Conservation (phyloP, 345 rosid genomes). For the Capsella bursapastoris region DNA sequence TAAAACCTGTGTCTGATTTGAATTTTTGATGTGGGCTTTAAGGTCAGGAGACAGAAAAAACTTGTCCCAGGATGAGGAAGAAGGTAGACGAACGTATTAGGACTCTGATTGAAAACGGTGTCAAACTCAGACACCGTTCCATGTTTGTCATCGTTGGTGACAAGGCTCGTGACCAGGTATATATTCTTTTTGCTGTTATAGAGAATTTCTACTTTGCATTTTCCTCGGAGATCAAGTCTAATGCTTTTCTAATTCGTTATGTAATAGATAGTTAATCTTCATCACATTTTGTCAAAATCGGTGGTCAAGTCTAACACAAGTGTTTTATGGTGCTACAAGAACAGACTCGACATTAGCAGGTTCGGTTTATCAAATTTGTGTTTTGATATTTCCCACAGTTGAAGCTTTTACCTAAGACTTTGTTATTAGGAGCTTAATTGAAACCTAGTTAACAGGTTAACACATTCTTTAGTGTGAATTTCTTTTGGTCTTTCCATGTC, state of each 20-base stretch:
- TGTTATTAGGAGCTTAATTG: background rate
- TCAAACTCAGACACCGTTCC: slow-evolving; percentile 85
- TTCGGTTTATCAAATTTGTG: slow-evolving; percentile 36
- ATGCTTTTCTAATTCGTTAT: background rate
- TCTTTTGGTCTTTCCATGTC: slow-evolving; percentile 5
- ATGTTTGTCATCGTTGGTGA: slow-evolving; percentile 89
- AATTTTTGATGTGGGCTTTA: slow-evolving; percentile 4
- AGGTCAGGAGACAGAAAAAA: slow-evolving; percentile 15
- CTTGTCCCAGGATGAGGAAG: slow-evolving; percentile 73
- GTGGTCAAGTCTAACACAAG: slow-evolving; percentile 69
- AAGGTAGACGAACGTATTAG: slow-evolving; percentile 94
- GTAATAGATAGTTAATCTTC: slow-evolving; percentile 88
- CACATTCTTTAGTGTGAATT: background rate
- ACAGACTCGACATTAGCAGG: slow-evolving; percentile 98
- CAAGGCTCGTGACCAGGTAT: slow-evolving; percentile 75
- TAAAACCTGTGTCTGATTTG: slow-evolving; percentile 15
- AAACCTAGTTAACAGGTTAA: background rate
- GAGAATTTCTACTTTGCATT: slow-evolving; percentile 37
- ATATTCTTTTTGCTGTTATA: background rate
- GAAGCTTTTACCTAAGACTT: background rate
- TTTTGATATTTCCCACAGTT: background rate
- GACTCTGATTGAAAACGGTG: slow-evolving; percentile 92
- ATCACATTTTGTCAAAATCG: slow-evolving; percentile 78
- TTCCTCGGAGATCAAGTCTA: slow-evolving; percentile 2
- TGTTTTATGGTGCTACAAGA: slow-evolving; percentile 95